phyloP scores from a whole-genome alignment of 1,284 basidiomycete species.

The Prillingera fragicola region DNA sequence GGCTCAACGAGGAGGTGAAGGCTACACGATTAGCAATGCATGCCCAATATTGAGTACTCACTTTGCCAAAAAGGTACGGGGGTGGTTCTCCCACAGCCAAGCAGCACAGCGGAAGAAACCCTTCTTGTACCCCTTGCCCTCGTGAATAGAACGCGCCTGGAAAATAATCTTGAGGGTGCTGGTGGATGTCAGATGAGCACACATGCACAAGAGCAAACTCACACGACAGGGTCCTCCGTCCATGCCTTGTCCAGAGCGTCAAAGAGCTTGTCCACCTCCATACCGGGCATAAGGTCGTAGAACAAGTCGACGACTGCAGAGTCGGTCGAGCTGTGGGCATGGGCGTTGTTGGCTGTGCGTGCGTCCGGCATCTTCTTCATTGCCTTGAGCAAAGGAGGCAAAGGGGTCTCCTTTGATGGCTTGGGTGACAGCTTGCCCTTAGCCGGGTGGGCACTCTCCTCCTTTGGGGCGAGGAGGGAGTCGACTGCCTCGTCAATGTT shows the following conservation, averaged over 20 bases:
- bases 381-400: conserved; percentile 20
- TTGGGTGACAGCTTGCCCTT: not conserved
- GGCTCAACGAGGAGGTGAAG: conserved; percentile 28
- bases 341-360: conserved; percentile 23
- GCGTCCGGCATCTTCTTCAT: conserved; percentile 13
- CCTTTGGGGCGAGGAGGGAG: conserved; percentile 1
- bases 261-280: conserved; percentile 7
- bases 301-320: conserved; percentile 28
- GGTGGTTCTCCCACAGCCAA: conserved; percentile 33
- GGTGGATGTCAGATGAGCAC: not conserved
- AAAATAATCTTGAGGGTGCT: conserved; percentile 31
- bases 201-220: conserved; percentile 6
- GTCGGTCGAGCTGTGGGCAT: conserved; percentile 13
- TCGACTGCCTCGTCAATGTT: conserved; percentile 6
- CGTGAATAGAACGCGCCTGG: conserved; percentile 34
- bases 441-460: not conserved
- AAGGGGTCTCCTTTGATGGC: too few relatives aligned
- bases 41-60: conserved; percentile 15
- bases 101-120: conserved; percentile 21
- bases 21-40: conserved; percentile 11
- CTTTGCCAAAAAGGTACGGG: conserved; percentile 30
- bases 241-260: conserved; percentile 21
- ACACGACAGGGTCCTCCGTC: conserved; percentile 22
- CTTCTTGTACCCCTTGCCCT: conserved; percentile 33
- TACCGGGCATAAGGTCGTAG: conserved; percentile 20